Evolutionary conservation across 208 protist genomes (phyloP), one percentile per base, ranked within the genome.

Genomic region (Acanthamoeba sp.): DNA sequence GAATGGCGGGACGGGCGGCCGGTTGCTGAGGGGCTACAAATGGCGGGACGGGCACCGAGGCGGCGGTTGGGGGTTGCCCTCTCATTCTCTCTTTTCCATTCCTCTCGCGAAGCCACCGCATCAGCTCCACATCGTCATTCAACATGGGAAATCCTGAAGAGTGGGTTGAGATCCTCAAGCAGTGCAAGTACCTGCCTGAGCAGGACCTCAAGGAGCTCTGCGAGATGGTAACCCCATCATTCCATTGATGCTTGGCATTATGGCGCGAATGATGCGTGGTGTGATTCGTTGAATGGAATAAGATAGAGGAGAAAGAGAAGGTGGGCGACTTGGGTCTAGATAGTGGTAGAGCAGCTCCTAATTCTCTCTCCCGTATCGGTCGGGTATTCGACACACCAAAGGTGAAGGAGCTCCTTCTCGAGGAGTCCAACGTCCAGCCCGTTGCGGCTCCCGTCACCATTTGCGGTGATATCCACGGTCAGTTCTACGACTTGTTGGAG

Each of bases 401-500:
- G 95, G 98, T 98, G 38, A 98, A 98, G 80, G 97, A 98, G 76
- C 82, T 99, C 16, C 96, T 99, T 64, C 73, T 98, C 12, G 97
- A 98, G 89, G 98, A 99, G 92, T 95, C 87, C 29, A 99, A 98
- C 88, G 97, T 99, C 38, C 96, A 98, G 94, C 94, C 96, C 29
- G 96, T 99, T 16, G 55, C 40, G 16, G 69, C 95, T 32, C 98
- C 98, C 45, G 96, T 99, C 20, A 99, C 98, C 1, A 97, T 99
- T 42, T 98, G 97, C 94, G 98, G 98, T 55, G 98, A 98, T 94
- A 98, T 98, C 88, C 98, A 99, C 87, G 98, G 98, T 40, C 98
- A 99, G 94, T 99, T 98, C 90, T 98, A 97, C 93, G 98, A 99
- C 94, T 92, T 99, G n/a, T 76, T 98, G 10, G 97, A 99, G 95